Base-by-base conservation (phyloP, 495 filamentous ascomycete genomes). In the Xylaria longipes region DNA sequence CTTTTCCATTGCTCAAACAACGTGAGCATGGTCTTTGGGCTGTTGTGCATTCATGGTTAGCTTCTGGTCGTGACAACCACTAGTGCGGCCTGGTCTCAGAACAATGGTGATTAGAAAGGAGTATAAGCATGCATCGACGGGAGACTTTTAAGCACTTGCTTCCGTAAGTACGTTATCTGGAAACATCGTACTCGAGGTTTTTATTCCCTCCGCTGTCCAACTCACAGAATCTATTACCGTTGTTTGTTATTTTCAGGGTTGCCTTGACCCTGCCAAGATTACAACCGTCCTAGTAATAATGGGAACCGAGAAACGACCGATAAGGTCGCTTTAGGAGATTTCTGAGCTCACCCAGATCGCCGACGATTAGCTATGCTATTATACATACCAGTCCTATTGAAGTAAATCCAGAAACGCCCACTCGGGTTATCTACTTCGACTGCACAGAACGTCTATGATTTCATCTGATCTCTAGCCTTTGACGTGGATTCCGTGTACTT, bases 1-100 rank as follows among this genome's bases (percentile, higher is more conserved):
- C 82, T 73, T 90, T 91, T 66, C 88, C 87, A 78, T 87, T 89
- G 64, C 82, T 85, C 65, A 87, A 75, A 76, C 89, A 91, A 65
- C 89, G 83, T 61, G 87, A 87, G 69, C 89, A 91, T 31, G 89
- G 89, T 64, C 89, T 84, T 72, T 88, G 85, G 39, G 87, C 89
- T 91, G 79, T 77, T 67, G n/a, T 74, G 60, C 8, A 52, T 64
- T 56, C 41, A 62, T 67, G n/a, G 70, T 68, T 56, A 71, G 69
- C 50, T 71, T 66, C 3, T 35, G 45, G 17, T 25, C 27, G 5
- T 71, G 37, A 27, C 5, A 70, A 27, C 9, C 15, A 15, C 27
- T 11, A 22, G 35, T 46, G 12, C 60, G 22, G 17, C 43, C 11
- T n/a, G 15, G 33, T 45, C 35, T 31, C 8, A 29, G 20, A 25